phyloP scores from a whole-genome alignment of 208 protist genomes.

The Leishmania arabica region DNA sequence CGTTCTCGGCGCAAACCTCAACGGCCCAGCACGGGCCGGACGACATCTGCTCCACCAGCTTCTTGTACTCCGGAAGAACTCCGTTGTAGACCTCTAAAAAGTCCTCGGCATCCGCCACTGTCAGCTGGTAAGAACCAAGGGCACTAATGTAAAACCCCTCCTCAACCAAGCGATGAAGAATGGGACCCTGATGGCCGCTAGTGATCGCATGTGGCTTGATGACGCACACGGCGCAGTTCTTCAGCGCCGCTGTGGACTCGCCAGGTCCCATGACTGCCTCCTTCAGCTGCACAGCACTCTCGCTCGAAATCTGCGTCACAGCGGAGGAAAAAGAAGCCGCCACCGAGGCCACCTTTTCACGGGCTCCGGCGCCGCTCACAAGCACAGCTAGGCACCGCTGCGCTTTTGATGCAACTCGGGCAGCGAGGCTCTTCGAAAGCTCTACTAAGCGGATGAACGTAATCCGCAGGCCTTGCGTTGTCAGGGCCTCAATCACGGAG shows the following conservation, averaged over 20 bases:
- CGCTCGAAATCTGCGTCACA: constrained; percentile 45
- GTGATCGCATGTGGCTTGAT: constrained; percentile 96
- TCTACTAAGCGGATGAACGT: constrained; percentile 72
- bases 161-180: constrained; percentile 90
- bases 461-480: constrained; percentile 64
- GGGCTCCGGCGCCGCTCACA: constrained; percentile 68
- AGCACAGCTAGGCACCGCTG: constrained; percentile 53
- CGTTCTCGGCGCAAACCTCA: constrained; percentile 90
- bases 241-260: constrained; percentile 79
- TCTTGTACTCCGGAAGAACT: constrained; percentile 94
- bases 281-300: constrained; percentile 36
- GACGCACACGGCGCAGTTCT: constrained; percentile 93
- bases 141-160: constrained; percentile 94
- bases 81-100: constrained; percentile 98
- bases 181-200: constrained; percentile 84
- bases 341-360: constrained; percentile 45
- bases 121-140: constrained; percentile 89
- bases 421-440: constrained; percentile 48
- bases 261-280: constrained; percentile 51
- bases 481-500: constrained; percentile 54
- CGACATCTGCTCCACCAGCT: constrained; percentile 92
- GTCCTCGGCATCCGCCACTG: constrained; percentile 90
- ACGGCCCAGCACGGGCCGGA: constrained; percentile 89
- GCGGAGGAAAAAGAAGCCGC: constrained; percentile 36
- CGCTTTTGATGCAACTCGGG: constrained; percentile 29